A percentile compares a stretch with the other conserved stretches of the same genome.
Conservation (phyloP, 129 eudicot species). For the Lactuca saligna region DNA sequence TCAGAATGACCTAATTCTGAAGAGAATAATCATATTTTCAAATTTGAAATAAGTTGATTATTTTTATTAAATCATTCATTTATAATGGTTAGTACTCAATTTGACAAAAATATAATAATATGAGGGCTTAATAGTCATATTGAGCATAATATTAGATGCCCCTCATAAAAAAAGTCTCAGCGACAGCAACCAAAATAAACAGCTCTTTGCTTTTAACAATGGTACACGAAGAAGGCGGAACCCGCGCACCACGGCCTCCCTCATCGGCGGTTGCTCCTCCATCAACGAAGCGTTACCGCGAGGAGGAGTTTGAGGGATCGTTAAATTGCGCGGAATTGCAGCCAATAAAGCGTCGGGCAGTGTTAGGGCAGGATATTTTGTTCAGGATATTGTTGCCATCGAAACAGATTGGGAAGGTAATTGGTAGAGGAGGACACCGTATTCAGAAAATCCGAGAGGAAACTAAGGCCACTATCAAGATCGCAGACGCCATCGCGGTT, state of each 20-base stretch:
- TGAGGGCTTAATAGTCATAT: no score
- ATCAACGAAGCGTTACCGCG: constrained; percentile 62
- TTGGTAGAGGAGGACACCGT: constrained; percentile 78
- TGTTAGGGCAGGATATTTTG: constrained; percentile 60
- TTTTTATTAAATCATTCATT: no score
- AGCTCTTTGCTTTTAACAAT: constrained; percentile 18
- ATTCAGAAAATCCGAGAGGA: constrained; percentile 89
- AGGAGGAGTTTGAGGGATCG: constrained; percentile 32
- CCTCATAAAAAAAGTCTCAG: not conserved
- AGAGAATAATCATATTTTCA: no score
- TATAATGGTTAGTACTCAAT: no score
- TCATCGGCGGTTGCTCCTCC: constrained; percentile 29
- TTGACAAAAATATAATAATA: no score
- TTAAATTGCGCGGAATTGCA: constrained; percentile 37
- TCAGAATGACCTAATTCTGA: no score
- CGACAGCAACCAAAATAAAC: not conserved
- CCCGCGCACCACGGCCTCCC: constrained; percentile 30
- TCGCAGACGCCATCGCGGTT: constrained; percentile 86
- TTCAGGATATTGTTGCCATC: constrained; percentile 83
- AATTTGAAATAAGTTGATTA: no score
- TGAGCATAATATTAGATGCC: not conserved
- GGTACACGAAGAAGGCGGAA: constrained; percentile 31
- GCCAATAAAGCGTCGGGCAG: constrained; percentile 61
- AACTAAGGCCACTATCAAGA: constrained; percentile 72
- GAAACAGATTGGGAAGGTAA: constrained; percentile 87